Base-by-base conservation (phyloP, 108 stramenopile species). In the Ochromonas danica region DNA sequence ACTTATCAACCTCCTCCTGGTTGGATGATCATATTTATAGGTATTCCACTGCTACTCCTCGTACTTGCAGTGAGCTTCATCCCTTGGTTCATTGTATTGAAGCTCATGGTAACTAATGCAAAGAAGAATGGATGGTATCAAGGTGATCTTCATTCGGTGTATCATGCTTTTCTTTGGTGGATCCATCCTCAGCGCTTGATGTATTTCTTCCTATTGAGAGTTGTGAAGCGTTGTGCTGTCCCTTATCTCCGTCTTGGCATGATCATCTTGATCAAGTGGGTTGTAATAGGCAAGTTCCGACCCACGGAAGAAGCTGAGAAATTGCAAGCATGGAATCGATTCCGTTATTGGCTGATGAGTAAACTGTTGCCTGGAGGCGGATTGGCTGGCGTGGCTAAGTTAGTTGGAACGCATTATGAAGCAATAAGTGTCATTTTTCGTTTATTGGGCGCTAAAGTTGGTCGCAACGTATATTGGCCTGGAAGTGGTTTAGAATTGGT, bases 91-190 rank as follows among this genome's bases (percentile, higher is more conserved):
- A 70, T 70, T 70, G 67, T 22, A 6, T 42, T 70, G 36, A 38
- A 42, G 22, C 6, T 42, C 6, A 70, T 70, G 67, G 67, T 70
- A 22, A 6, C 14, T 14, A 22, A 70, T 6, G 67, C 67, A 6
- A 38, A 42, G 40, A 22, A 70, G 40, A 22, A 38, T 70, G 67
- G 67, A 14, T 70, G 67, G 67, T 70, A 70, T 70, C 36, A 42
- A 40, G 22, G 40, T 42, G 67, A 70, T 70, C 67, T 70, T 14
- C 36, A 70, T 70, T 70, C 67, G 67, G 41, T 70, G 6, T 70
- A 70, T 70, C 40, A 70, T 70, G 67, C 67, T 40, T 70, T 70
- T 22, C 67, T 70, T 6, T 70, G 67, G 67, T 70, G 67, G 67
- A 70, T 70, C 6, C 6, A 6, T 14, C 67, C 67, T 6, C 67